Percentiles rank a stretch among this genome's conserved stretches.
Evolutionary conservation across 2,329 filamentous ascomycete species (phyloP).

Genomic region (Claviceps capensis): DNA sequence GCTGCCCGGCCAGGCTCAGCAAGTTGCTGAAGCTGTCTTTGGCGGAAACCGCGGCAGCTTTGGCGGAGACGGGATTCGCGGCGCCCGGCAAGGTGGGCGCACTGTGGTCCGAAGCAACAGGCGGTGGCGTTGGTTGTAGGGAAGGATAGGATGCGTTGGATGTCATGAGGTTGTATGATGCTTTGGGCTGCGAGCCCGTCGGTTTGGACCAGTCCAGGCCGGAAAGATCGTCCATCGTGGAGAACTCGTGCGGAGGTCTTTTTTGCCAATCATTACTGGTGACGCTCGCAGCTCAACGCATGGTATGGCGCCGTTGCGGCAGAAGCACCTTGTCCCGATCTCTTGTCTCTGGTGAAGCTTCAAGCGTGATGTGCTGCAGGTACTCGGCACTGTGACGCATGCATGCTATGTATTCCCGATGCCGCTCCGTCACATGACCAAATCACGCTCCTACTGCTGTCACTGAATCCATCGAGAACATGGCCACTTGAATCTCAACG

Average conservation of each 20-base stretch:
- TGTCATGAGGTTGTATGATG: slow-evolving; percentile 16
- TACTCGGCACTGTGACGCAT: not conserved
- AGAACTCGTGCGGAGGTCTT: not conserved
- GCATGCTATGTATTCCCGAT: not conserved
- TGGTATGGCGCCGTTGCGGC: not conserved
- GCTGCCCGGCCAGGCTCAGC: slow-evolving; percentile 38
- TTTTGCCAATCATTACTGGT: slow-evolving; percentile 4
- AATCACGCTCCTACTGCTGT: too few relatives aligned
- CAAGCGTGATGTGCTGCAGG: not conserved
- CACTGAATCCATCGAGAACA: too few relatives aligned
- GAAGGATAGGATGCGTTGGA: slow-evolving; percentile 33
- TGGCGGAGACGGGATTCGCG: slow-evolving; percentile 21
- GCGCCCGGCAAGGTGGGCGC: slow-evolving; percentile 39
- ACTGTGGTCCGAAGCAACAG: slow-evolving; percentile 39
- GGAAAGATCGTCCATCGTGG: slow-evolving; percentile 47
- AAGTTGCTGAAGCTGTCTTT: slow-evolving; percentile 70
- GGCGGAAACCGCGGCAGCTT: slow-evolving; percentile 37
- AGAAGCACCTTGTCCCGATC: not conserved
- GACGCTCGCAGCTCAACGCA: slow-evolving; percentile 4
- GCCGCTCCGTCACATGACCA: not conserved
- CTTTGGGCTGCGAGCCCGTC: slow-evolving; percentile 17
- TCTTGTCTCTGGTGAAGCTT: not conserved
- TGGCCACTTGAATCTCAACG: too few relatives aligned
- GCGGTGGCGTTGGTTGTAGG: slow-evolving; percentile 42
- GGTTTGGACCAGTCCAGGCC: slow-evolving; percentile 45